Evolutionary conservation across 108 stramenopile species (phyloP).

Genomic region (Cyclotella kingstonii): DNA sequence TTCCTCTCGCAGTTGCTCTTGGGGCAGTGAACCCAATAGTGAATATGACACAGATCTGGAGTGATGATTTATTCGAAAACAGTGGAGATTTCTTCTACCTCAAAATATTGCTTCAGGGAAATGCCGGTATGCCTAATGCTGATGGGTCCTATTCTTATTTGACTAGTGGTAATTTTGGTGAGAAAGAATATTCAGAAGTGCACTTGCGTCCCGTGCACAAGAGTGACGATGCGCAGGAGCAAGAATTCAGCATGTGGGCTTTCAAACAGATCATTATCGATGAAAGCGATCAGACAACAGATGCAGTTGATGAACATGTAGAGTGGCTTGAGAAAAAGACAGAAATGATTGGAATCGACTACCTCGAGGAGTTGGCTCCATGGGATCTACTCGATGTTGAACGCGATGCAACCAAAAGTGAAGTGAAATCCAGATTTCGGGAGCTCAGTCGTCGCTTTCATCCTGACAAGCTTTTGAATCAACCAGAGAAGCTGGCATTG

Average conservation of each 20-base stretch:
- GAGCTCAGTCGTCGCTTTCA: slow-evolving; percentile 40
- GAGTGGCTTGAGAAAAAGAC: slow-evolving; percentile 45
- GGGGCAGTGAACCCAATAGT: slow-evolving; percentile 9
- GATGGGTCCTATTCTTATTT: slow-evolving; percentile 1
- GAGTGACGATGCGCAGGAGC: background rate
- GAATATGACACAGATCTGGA: slow-evolving; percentile 27
- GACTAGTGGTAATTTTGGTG: slow-evolving; percentile 40
- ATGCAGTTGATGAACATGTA: slow-evolving; percentile 35
- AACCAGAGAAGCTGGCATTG: slow-evolving; percentile 35
- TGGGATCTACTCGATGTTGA: slow-evolving; percentile 50
- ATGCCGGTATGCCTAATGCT: background rate
- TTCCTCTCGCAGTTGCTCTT: slow-evolving; percentile 13
- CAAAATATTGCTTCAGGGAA: background rate
- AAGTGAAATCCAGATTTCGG: slow-evolving; percentile 44
- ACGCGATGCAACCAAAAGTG: slow-evolving; percentile 32
- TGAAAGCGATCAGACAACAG: background rate
- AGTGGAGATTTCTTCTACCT: slow-evolving; percentile 29
- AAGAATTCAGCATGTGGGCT: slow-evolving; percentile 23
- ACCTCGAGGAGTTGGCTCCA: slow-evolving; percentile 37
- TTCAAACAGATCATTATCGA: slow-evolving; percentile 4
- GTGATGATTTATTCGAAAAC: slow-evolving; percentile 29
- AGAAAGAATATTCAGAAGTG: slow-evolving; percentile 39
- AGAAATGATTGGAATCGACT: slow-evolving; percentile 40
- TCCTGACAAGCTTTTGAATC: slow-evolving; percentile 40
- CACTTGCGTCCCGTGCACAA: background rate